Percentiles rank a stretch among this genome's conserved stretches.
phyloP scores from a whole-genome alignment of 1,139 yeast species.

The Scheffersomyces parashehatae region DNA sequence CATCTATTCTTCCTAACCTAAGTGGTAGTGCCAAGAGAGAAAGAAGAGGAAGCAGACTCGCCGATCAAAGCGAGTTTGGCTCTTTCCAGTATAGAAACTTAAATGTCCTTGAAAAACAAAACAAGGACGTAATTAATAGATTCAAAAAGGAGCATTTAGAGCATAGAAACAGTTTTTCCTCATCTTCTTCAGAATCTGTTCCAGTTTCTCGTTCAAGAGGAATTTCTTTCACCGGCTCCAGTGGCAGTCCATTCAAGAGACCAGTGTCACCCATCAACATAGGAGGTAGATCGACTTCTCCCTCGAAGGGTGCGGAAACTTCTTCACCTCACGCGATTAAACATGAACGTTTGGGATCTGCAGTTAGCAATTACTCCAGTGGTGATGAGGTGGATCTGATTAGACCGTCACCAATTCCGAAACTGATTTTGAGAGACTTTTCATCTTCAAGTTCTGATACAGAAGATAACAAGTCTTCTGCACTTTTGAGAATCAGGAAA shows the following conservation, averaged over 20 bases:
- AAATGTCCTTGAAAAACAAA: conserved; percentile 88
- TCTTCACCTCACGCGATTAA: conserved; percentile 22
- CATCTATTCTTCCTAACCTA: neutral
- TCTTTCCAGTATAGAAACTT: conserved; percentile 88
- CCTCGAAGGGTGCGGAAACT: conserved; percentile 14
- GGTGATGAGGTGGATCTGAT: conserved; percentile 39
- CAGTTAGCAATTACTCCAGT: conserved; percentile 33
- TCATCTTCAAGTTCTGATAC: conserved; percentile 72
- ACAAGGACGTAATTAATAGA: conserved; percentile 86
- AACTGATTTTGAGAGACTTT: conserved; percentile 40
- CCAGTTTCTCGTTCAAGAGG: conserved; percentile 41
- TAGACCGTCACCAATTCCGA: conserved; percentile 27
- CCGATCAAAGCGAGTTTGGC: conserved; percentile 85
- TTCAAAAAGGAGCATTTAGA: conserved; percentile 81
- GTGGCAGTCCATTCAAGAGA: conserved; percentile 38
- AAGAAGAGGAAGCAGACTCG: conserved; percentile 65
- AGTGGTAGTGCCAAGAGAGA: conserved; percentile 41
- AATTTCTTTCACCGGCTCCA: conserved; percentile 30
- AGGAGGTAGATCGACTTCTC: conserved; percentile 28
- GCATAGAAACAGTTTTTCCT: conserved; percentile 45
- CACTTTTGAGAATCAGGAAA: conserved; percentile 55
- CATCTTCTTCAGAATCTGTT: conserved; percentile 45
- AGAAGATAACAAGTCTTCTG: conserved; percentile 58
- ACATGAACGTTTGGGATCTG: conserved; percentile 38
- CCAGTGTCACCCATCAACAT: conserved; percentile 28